phyloP scores from a whole-genome alignment of 73 alveolate genomes.

The Paraurostyla sp. region DNA sequence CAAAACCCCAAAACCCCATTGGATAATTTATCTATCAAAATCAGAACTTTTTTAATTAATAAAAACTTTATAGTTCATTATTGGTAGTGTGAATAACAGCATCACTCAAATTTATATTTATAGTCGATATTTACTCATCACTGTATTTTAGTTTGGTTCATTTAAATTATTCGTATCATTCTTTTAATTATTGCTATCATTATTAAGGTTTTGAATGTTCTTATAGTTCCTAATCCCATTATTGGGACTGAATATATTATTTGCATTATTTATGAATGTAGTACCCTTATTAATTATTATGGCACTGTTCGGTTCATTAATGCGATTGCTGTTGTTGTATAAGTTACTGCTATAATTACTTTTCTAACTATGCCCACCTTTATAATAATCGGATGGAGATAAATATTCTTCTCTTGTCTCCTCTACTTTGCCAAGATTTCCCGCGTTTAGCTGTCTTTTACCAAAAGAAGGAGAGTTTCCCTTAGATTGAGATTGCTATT shows the following conservation, averaged over 20 bases:
- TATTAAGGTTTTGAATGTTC: neutral
- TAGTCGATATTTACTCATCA: neutral
- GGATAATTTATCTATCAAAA: neutral
- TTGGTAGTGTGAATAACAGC: no score
- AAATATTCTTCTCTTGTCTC: constrained; percentile 29
- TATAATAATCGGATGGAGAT: constrained; percentile 16
- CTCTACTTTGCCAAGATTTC: constrained; percentile 3
- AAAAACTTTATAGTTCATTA: no score
- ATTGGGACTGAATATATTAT: neutral
- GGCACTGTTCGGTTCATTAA: neutral
- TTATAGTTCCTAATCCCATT: neutral
- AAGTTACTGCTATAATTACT: neutral
- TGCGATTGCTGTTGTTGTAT: neutral
- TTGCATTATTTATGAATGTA: constrained; percentile 7
- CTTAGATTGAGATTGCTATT: neutral
- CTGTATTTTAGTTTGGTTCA: neutral
- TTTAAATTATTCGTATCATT: neutral
- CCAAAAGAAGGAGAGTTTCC: neutral
- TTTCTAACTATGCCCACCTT: neutral
- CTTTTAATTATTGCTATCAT: neutral
- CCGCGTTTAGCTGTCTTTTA: neutral
- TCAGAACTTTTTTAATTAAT: neutral
- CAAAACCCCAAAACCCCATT: constrained; percentile 42
- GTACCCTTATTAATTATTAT: neutral
- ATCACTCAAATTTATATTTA: neutral